Conservation (phyloP, 2,329 filamentous ascomycete species). For the Beauveria rudraprayagi region DNA sequence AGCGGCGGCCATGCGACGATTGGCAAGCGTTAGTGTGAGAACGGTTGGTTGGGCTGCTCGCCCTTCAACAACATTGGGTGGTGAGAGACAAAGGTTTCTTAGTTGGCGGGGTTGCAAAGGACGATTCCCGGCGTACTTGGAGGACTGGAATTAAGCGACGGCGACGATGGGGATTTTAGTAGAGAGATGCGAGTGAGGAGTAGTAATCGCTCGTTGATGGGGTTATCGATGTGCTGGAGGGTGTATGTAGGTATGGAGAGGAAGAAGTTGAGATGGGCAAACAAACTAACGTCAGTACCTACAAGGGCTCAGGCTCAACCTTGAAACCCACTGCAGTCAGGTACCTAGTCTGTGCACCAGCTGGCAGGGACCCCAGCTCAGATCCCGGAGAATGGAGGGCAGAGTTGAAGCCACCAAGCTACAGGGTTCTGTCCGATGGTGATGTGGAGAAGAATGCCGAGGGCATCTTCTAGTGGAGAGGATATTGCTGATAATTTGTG, state of each 20-base stretch:
- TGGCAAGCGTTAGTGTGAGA: neutral
- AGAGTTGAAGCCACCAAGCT: neutral
- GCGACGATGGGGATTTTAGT: neutral
- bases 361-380: neutral
- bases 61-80: neutral
- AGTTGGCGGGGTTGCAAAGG: neutral
- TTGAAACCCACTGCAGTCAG: neutral
- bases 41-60: neutral
- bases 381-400: neutral
- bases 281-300: conserved; percentile 2
- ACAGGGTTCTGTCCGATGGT: neutral
- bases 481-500: too few relatives aligned
- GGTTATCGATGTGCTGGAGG: neutral
- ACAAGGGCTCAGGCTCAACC: conserved; percentile 2
- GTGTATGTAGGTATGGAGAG: neutral
- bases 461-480: too few relatives aligned
- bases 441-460: neutral
- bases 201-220: neutral
- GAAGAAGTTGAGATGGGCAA: neutral
- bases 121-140: neutral
- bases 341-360: neutral
- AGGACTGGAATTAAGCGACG: neutral
- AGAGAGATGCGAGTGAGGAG: neutral
- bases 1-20: neutral
- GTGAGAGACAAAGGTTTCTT: neutral